Evolutionary conservation across 495 filamentous ascomycete species (phyloP).

Genomic region (Peziza echinospora): DNA sequence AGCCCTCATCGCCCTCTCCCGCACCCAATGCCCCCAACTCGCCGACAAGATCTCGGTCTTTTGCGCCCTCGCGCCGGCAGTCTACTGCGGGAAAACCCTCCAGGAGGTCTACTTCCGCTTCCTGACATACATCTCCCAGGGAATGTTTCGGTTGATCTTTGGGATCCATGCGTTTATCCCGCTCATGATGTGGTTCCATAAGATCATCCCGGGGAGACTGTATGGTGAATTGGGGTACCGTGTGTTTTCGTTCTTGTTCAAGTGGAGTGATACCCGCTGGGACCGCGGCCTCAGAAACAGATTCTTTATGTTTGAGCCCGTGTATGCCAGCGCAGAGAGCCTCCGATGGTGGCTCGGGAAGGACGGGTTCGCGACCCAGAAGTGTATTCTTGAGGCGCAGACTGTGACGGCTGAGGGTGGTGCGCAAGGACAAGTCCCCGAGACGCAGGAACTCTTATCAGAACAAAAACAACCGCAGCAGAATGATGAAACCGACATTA

Average conservation of each 20-base stretch:
- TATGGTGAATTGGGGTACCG: slow-evolving; percentile 79
- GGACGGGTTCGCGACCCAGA: slow-evolving; percentile 76
- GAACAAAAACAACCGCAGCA: not conserved
- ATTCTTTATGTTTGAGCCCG: slow-evolving; percentile 80
- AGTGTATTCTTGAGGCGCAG: slow-evolving; percentile 49
- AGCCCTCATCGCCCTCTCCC: slow-evolving; percentile 72
- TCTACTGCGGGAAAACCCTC: slow-evolving; percentile 73
- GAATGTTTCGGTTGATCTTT: slow-evolving; percentile 60
- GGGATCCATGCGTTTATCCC: slow-evolving; percentile 93
- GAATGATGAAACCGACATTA: not conserved
- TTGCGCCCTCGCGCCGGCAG: slow-evolving; percentile 79
- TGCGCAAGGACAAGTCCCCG: slow-evolving; percentile 8
- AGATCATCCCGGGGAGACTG: slow-evolving; percentile 35
- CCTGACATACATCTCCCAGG: slow-evolving; percentile 58
- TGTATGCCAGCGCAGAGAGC: slow-evolving; percentile 71
- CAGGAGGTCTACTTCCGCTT: slow-evolving; percentile 81
- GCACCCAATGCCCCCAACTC: slow-evolving; percentile 77
- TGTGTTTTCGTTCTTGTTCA: slow-evolving; percentile 77
- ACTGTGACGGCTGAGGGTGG: slow-evolving; percentile 2
- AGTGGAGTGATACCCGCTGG: slow-evolving; percentile 75
- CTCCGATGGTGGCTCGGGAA: slow-evolving; percentile 94
- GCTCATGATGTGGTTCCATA: slow-evolving; percentile 75
- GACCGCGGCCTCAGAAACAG: slow-evolving; percentile 58
- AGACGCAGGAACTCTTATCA: slow-evolving; percentile 4
- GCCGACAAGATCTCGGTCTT: slow-evolving; percentile 74